phyloP scores from a whole-genome alignment of 208 protist species.

The Crithidia sp. region DNA sequence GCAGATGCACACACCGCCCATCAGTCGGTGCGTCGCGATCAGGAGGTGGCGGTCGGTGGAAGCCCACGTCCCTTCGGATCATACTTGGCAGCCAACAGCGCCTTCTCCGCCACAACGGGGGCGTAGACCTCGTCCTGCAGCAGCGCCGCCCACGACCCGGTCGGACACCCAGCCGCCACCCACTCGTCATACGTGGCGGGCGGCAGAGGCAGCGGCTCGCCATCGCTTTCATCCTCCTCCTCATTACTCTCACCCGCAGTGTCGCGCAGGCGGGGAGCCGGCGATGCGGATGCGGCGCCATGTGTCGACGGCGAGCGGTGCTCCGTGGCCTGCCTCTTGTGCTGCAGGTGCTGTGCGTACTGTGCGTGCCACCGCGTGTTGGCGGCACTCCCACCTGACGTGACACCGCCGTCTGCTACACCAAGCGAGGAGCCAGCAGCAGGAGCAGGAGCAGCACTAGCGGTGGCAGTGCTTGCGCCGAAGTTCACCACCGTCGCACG shows the following conservation, averaged over 20 bases:
- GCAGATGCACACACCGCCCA: no score
- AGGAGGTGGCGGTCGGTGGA: neutral
- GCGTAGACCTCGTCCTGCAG: conserved; percentile 69
- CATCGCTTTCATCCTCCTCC: neutral
- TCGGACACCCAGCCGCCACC: conserved; percentile 55
- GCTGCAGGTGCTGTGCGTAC: conserved; percentile 9
- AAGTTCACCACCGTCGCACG: neutral
- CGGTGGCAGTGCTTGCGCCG: no score
- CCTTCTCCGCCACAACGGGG: conserved; percentile 53
- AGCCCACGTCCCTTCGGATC: conserved; percentile 6
- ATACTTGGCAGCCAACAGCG: conserved; percentile 61
- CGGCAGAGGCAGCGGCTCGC: conserved; percentile 13
- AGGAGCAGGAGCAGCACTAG: neutral
- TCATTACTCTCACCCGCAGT: neutral
- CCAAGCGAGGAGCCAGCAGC: neutral
- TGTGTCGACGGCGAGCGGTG: neutral
- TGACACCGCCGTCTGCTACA: neutral
- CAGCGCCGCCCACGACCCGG: conserved; percentile 54
- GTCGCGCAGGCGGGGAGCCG: neutral
- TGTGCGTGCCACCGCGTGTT: conserved; percentile 27
- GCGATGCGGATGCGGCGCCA: neutral
- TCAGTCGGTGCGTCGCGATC: neutral
- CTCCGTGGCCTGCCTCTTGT: neutral
- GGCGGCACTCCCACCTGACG: neutral
- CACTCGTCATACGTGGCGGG: conserved; percentile 60